Base-by-base conservation (phyloP, 768 basidiomycete genomes). In the Phanerochaete sordida region DNA sequence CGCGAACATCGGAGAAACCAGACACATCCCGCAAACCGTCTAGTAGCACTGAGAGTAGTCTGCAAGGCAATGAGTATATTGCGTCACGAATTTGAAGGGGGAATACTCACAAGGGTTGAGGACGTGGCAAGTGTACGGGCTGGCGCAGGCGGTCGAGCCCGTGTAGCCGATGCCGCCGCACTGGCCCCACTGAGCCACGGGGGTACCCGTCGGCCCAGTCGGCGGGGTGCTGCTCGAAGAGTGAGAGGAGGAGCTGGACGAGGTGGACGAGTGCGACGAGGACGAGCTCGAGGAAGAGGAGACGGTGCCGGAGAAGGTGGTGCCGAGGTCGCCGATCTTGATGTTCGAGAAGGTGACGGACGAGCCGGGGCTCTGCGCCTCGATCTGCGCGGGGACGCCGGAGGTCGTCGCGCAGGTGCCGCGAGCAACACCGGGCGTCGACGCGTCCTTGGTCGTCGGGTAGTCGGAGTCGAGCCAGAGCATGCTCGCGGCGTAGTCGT, bases 401-500 rank as follows among this genome's bases (percentile, higher is more conserved):
- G 79, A 80, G 45, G 67, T 69, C 54, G 78, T 79, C 3, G 81
- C 51, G 72, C 80, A 82, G 35, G 30, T 50, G 35, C 58, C 58
- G 30, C 58, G 58, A n/a, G 47, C 35, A 30, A 59, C 58, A 33
- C 58, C 58, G 58, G 58, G 58, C 4, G 61, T 58, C 64, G 72
- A 67, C 48, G 65, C 47, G 59, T 19, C 16, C 35, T 35, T 39
- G 53, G 35, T 24, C 37, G 66, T 60, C 37, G 68, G 82, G 75
- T 79, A 82, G 74, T 69, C 70, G 63, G 70, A 72, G 76, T 84
- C 81, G 69, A 84, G 81, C 82, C 82, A 84, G 65, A 81, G 76
- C 82, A 84, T 83, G 70, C 77, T 73, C 58, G 70, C 81, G 35
- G 72, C 71, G 65, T 83, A 75, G 71, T 83, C 81, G 65, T 82